Base-by-base conservation (phyloP, 495 filamentous ascomycete species). In the Penicillium angulare region DNA sequence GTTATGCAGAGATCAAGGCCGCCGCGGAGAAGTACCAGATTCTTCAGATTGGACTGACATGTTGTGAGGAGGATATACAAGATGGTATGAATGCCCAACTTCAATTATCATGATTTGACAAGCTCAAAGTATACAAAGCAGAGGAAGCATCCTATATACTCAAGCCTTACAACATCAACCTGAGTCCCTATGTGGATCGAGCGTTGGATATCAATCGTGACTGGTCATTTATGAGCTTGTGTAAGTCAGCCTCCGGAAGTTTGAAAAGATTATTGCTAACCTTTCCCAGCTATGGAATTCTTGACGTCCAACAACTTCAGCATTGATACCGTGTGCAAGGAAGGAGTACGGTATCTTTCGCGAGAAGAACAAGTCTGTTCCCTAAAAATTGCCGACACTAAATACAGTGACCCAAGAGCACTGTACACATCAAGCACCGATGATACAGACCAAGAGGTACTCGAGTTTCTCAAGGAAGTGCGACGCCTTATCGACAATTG, bases 11-110 rank as follows among this genome's bases (percentile, higher is more conserved):
- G 40, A 71, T 74, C 26, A 89, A 82, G 61, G 65, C 68, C 21
- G 84, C 83, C 2, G 89, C 89, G 2, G 80, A 87, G 39, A 78
- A 75, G 12, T 93, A 84, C 52, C 82, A 87, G 53, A 75, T 92
- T 20, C 65, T 93, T 1, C 90, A 95, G 61, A 59, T 95, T 36
- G 90, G 90, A 1, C 63, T 95, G 47, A 90, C 87, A 0, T 82
- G 83, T 47, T 78, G 81, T 29, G 64, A 74, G 36, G 81, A 84
- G 50, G 78, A 85, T 47, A 43, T 64, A 12, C 61, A 78, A 1
- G 63, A 64, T 40, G 75, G 79, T 74, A 45, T 18, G 1, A n/a
- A n/a, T n/a, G n/a, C n/a, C n/a, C n/a, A n/a, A n/a, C n/a, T n/a
- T n/a, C n/a, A n/a, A n/a, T n/a, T n/a, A n/a, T n/a, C n/a, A n/a